Evolutionary conservation across 164 flowering plant genomes (phyloP).

Genomic region (Paratinospora sagittata): DNA sequence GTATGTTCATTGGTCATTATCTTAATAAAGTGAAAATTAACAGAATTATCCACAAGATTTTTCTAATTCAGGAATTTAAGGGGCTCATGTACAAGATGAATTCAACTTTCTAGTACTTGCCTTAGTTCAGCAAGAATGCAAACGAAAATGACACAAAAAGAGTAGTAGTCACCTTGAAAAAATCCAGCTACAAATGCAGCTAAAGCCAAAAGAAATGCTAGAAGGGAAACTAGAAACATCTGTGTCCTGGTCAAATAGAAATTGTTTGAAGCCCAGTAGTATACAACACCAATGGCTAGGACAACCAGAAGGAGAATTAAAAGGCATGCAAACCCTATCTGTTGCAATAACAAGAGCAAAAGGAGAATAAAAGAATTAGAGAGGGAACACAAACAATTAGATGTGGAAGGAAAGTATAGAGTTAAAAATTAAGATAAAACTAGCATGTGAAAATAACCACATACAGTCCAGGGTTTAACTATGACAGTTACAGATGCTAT

Average conservation of each 20-base stretch:
- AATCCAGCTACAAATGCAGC: slow-evolving; percentile 94
- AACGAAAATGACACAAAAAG: slow-evolving; percentile 1
- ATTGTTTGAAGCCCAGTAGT: slow-evolving; percentile 96
- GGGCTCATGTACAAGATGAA: too few species aligned
- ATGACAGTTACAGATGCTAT: slow-evolving; percentile 76
- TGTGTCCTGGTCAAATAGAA: slow-evolving; percentile 89
- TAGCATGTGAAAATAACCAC: slow-evolving; percentile 18
- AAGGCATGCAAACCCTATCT: slow-evolving; percentile 91
- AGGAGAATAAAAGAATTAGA: slow-evolving; percentile 8
- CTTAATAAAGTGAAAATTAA: too few species aligned
- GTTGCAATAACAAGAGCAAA: slow-evolving; percentile 27
- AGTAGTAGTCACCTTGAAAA: slow-evolving; percentile 51
- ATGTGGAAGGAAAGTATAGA: background rate
- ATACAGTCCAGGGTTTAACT: slow-evolving; percentile 90
- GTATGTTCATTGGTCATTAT: background rate
- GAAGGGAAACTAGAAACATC: slow-evolving; percentile 74
- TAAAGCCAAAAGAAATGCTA: slow-evolving; percentile 85
- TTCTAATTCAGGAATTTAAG: too few species aligned
- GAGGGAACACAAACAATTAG: background rate
- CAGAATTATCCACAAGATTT: too few species aligned
- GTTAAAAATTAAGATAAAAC: slow-evolving; percentile 6
- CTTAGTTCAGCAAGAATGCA: background rate
- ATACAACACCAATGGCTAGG: slow-evolving; percentile 87
- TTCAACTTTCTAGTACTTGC: background rate
- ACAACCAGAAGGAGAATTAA: slow-evolving; percentile 75